phyloP scores from a whole-genome alignment of 176 grass and related monocot species.

The Bromus sterilis region DNA sequence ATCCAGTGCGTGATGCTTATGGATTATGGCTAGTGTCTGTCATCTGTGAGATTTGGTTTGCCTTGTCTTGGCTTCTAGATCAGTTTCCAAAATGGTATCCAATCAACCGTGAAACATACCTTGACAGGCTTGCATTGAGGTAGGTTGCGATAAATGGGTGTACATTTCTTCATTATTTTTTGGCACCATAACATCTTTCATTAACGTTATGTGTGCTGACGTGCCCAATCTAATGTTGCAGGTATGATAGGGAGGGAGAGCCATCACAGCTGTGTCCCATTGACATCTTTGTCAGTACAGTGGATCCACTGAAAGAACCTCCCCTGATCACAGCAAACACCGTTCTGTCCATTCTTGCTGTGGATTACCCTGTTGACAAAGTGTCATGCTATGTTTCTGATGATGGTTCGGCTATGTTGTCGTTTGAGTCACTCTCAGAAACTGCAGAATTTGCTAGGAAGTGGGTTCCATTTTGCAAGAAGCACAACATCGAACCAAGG shows the following conservation, averaged over 20 bases:
- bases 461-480: constrained; percentile 91
- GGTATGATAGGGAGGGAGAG: constrained; percentile 86
- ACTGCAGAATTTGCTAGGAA: constrained; percentile 91
- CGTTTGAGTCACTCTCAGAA: constrained; percentile 74
- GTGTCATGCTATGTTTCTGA: constrained; percentile 97
- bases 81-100: constrained; percentile 99
- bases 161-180: not conserved
- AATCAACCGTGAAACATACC: constrained; percentile 93
- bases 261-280: constrained; percentile 75
- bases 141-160: not conserved
- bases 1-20: constrained; percentile 90
- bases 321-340: constrained; percentile 88
- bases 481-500: constrained; percentile 80
- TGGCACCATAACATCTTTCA: not conserved
- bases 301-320: constrained; percentile 91
- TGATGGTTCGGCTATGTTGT: constrained; percentile 80
- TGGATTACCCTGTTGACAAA: constrained; percentile 88
- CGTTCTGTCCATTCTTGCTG: constrained; percentile 79
- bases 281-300: constrained; percentile 90
- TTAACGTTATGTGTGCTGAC: constrained; percentile 10
- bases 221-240: constrained; percentile 22
- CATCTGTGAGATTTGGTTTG: constrained; percentile 99
- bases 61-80: constrained; percentile 98
- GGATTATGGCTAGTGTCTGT: constrained; percentile 94
- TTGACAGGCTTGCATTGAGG: constrained; percentile 97